Evolutionary conservation across 1,284 basidiomycete genomes (phyloP).

Genomic region (Ganoderma resinaceum): DNA sequence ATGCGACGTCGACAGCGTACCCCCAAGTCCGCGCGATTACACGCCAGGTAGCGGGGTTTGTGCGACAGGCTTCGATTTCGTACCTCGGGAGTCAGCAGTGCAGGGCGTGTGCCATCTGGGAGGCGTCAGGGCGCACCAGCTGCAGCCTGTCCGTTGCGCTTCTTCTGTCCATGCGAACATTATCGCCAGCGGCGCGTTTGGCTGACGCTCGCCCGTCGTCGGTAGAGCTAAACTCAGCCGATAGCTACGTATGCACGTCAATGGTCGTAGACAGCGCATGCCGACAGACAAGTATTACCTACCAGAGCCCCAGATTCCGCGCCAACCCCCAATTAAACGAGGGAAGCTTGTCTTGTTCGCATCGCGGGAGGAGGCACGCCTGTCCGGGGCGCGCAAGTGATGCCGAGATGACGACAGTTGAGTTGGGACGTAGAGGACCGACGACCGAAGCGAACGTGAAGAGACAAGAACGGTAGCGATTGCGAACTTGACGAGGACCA

Average conservation of each 20-base stretch:
- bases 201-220: neutral
- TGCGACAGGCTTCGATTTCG: neutral
- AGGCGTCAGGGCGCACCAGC: neutral
- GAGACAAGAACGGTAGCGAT: neutral
- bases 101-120: neutral
- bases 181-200: neutral
- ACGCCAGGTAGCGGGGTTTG: neutral
- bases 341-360: neutral
- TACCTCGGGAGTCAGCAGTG: neutral
- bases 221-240: neutral
- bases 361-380: neutral
- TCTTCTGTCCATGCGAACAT: neutral
- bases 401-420: neutral
- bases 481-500: neutral
- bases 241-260: neutral
- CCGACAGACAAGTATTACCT: neutral
- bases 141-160: neutral
- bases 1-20: neutral
- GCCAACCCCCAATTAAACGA: neutral
- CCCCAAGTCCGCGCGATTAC: neutral
- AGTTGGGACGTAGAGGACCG: neutral
- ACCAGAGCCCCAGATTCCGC: neutral
- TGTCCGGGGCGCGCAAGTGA: neutral
- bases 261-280: neutral
- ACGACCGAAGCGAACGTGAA: neutral